Evolutionary conservation across 163 green algal species (phyloP).

Genomic region (Volvox carteri): DNA sequence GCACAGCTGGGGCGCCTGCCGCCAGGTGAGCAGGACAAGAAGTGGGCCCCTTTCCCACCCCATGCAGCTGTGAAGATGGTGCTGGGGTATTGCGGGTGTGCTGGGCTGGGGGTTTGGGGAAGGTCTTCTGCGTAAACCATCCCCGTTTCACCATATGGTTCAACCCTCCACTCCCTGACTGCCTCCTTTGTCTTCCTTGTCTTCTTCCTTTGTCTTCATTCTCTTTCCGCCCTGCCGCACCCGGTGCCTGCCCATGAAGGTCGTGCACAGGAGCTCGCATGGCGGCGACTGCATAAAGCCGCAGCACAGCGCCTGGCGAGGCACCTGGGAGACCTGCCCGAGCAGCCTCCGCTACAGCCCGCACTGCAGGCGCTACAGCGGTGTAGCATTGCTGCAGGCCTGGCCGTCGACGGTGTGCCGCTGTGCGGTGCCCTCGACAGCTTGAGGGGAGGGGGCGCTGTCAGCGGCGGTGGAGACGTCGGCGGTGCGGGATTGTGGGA

Average conservation of each 20-base stretch:
- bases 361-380: slow-evolving; percentile 41
- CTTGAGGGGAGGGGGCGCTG: not conserved
- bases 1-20: slow-evolving; percentile 3
- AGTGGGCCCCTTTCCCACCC: too few species aligned
- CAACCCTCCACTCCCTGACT: not conserved
- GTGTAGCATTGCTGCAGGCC: slow-evolving; percentile 57
- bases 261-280: slow-evolving; percentile 58
- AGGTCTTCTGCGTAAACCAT: not conserved
- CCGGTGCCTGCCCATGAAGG: too few species aligned
- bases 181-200: not conserved
- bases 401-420: slow-evolving; percentile 50
- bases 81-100: not conserved
- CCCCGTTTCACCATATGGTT: not conserved
- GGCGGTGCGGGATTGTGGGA: not conserved
- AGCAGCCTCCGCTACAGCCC: slow-evolving; percentile 59
- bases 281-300: slow-evolving; percentile 64
- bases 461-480: not conserved
- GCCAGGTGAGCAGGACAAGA: not conserved
- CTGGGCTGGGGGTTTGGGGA: not conserved
- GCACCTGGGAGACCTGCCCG: slow-evolving; percentile 66
- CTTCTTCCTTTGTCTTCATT: not conserved
- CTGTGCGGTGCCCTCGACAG: slow-evolving; percentile 24
- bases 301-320: slow-evolving; percentile 61
- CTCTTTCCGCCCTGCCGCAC: not conserved
- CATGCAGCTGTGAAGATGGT: not conserved